A percentile compares a stretch with the other conserved stretches of the same genome.
phyloP scores from a whole-genome alignment of 2,329 filamentous ascomycete species.

The Stagonosporopsis rhizophila region DNA sequence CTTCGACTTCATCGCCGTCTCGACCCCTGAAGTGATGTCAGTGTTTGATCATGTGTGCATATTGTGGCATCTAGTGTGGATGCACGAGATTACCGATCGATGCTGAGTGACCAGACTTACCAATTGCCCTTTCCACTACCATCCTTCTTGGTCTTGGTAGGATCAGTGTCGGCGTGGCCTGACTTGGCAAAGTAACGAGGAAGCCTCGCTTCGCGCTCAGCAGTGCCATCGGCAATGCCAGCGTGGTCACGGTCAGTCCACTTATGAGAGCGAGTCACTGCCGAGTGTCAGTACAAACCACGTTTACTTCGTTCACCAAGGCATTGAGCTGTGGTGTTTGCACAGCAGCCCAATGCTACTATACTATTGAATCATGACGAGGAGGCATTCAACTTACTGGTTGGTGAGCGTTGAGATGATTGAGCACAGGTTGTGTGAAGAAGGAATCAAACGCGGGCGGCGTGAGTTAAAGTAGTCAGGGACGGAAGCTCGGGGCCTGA shows the following conservation, averaged over 20 bases:
- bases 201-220: conserved; percentile 72
- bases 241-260: conserved; percentile 91
- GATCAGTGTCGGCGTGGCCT: conserved; percentile 80
- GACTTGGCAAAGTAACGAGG: conserved; percentile 94
- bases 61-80: not conserved
- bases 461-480: conserved; percentile 37
- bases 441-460: conserved; percentile 26
- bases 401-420: conserved; percentile 26
- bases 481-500: conserved; percentile 35
- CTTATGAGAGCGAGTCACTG: conserved; percentile 99
- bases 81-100: not conserved
- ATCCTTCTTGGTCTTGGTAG: conserved; percentile 96
- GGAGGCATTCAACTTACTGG: conserved; percentile 37
- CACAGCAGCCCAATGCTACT: conserved; percentile 10
- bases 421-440: conserved; percentile 27
- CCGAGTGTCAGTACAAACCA: conserved; percentile 15
- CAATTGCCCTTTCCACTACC: conserved; percentile 93
- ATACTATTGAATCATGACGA: not conserved
- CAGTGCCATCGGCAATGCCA: conserved; percentile 76
- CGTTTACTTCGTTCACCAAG: not conserved
- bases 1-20: conserved; percentile 81
- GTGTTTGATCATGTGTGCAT: conserved; percentile 1
- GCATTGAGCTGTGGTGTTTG: conserved; percentile 2
- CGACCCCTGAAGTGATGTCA: conserved; percentile 71
- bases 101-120: conserved; percentile 60